A percentile compares a stretch with the other conserved stretches of the same genome.
These are phyloP conservation scores for Phoma sp. DNA, from an alignment of 2,329 filamentous ascomycete species.

Conservation along the genomic window DNA sequence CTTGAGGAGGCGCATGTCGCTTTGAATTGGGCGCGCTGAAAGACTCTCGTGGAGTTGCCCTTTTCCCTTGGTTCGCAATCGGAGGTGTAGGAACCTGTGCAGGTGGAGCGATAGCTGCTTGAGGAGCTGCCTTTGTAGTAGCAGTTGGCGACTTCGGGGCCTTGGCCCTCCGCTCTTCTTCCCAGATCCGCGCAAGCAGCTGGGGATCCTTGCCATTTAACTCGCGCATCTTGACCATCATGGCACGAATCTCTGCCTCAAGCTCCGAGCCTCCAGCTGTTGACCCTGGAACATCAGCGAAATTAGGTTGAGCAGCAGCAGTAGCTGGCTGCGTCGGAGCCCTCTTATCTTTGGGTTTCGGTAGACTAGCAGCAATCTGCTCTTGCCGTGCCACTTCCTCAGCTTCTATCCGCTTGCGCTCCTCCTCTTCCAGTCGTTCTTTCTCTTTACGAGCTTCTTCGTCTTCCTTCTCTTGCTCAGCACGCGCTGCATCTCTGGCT, in stretches of 20 bases:
- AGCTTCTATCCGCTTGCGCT: constrained; percentile 29
- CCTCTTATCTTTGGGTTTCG: constrained; percentile 28
- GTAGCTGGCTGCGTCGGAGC: constrained; percentile 31
- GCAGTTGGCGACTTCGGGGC: constrained; percentile 32
- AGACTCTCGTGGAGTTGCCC: constrained; percentile 27
- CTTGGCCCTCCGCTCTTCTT: constrained; percentile 57
- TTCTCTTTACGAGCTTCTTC: constrained; percentile 38
- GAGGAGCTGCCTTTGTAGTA: constrained; percentile 34
- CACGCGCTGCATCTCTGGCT: constrained; percentile 42
- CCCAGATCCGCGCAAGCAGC: constrained; percentile 63
- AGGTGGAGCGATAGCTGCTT: constrained; percentile 18
- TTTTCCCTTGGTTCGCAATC: constrained; percentile 30
- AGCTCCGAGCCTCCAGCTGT: constrained; percentile 38
- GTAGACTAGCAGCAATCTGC: constrained; percentile 23
- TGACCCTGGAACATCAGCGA: constrained; percentile 7
- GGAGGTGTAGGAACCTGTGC: constrained; percentile 19
- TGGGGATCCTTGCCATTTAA: constrained; percentile 62
- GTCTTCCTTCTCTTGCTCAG: constrained; percentile 42
- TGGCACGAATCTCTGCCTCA: constrained; percentile 59
- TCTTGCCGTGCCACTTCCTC: constrained; percentile 23
- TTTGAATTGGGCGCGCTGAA: constrained; percentile 7
- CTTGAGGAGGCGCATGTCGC: constrained; percentile 4
- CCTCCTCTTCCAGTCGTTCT: constrained; percentile 34
- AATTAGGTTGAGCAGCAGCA: constrained; percentile 1
- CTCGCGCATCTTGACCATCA: constrained; percentile 65